These are phyloP conservation scores for Fraxinus quadrangulata DNA, from an alignment of 257 asterid species.

Conservation along the genomic window DNA sequence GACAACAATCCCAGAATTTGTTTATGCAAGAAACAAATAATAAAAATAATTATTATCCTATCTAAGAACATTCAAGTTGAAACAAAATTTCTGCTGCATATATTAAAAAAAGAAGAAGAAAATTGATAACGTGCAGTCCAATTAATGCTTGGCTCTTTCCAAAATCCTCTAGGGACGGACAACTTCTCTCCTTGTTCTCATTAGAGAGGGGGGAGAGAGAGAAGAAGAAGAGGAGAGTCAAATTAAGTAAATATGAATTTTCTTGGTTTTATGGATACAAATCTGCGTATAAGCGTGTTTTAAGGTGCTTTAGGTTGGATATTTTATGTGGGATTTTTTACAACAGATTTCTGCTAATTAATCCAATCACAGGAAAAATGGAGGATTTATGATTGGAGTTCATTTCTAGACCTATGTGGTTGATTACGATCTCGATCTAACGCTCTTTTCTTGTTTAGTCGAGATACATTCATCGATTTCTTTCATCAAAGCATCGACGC, in stretches of 20 bases:
- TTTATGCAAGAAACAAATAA: constrained; percentile 1
- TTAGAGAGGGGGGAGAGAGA: background rate
- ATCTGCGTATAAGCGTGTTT: constrained; percentile 29
- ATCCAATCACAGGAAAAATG: constrained; percentile 7
- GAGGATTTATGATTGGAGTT: background rate
- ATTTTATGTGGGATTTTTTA: background rate
- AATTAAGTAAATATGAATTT: constrained; percentile 24
- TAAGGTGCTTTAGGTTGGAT: background rate
- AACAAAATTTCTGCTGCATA: background rate
- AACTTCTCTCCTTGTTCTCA: constrained; percentile 60
- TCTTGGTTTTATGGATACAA: constrained; percentile 36
- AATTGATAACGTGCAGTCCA: constrained; percentile 34
- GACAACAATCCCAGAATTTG: constrained; percentile 14
- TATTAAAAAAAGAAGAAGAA: background rate
- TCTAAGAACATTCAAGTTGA: constrained; percentile 37
- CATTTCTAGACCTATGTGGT: background rate
- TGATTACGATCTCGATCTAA: no score
- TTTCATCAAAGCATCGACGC: no score
- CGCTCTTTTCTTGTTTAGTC: no score
- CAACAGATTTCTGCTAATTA: background rate
- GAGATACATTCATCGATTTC: no score
- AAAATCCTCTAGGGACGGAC: constrained; percentile 40
- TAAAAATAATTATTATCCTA: constrained; percentile 27
- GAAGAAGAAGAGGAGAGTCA: constrained; percentile 44
- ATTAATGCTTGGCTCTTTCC: constrained; percentile 25